These are phyloP conservation scores for Gillenia trifoliata DNA, from an alignment of 306 rosid genomes.

Conservation along the genomic window DNA sequence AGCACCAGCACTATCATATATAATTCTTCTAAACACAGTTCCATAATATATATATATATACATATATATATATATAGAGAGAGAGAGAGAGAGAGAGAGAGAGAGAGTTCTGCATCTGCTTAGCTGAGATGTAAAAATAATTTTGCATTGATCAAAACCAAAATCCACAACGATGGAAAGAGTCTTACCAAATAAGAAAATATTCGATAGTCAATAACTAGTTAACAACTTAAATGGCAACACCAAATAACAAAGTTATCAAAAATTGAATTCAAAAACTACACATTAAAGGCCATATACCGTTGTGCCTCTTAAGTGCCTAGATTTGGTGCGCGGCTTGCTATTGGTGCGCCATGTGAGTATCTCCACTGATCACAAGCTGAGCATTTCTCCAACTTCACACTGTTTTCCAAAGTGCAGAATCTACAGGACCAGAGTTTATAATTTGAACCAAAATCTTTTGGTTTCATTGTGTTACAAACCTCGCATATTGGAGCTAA, in stretches of 20 bases:
- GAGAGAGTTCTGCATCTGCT: too few species aligned
- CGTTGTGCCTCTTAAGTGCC: constrained; percentile 30
- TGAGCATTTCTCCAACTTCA: constrained; percentile 63
- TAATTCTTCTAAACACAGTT: too few species aligned
- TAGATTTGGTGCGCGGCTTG: constrained; percentile 32
- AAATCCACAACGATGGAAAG: background rate
- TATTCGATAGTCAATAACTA: background rate
- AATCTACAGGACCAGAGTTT: constrained; percentile 60
- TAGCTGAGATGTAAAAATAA: too few species aligned
- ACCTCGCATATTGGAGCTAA: constrained; percentile 73
- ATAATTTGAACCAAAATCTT: constrained; percentile 49
- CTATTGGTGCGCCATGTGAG: constrained; percentile 49
- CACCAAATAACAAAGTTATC: background rate
- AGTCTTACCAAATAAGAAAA: background rate
- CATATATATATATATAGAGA: too few species aligned
- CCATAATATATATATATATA: too few species aligned
- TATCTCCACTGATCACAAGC: constrained; percentile 83
- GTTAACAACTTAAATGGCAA: background rate
- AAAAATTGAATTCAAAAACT: background rate
- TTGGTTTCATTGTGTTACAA: constrained; percentile 59
- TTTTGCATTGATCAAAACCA: too few species aligned
- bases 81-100: too few species aligned
- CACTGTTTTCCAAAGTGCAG: constrained; percentile 67
- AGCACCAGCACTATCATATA: background rate
- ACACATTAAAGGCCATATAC: background rate